phyloP scores from a whole-genome alignment of 306 rosid species.

The Herpetospermum pedunculosum region DNA sequence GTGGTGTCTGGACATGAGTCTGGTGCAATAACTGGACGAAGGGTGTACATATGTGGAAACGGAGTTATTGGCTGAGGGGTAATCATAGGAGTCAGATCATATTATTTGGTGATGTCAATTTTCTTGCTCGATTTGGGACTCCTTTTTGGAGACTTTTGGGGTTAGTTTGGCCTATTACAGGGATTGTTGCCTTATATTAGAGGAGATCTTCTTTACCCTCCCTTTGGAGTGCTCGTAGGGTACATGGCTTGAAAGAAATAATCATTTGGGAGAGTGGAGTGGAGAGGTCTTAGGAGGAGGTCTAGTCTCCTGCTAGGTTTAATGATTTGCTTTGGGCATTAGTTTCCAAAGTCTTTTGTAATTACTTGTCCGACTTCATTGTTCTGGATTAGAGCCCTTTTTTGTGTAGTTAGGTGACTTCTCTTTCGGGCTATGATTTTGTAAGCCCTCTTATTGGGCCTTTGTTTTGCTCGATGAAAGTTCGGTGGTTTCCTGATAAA shows the following conservation, averaged over 20 bases:
- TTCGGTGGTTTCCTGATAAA: neutral
- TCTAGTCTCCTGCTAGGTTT: neutral
- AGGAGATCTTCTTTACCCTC: neutral
- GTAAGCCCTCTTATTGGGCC: neutral
- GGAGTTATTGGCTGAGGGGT: too few relatives aligned
- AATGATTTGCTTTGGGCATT: neutral
- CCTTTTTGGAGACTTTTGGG: neutral
- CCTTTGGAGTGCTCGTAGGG: neutral
- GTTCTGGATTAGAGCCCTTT: neutral
- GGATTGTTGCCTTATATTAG: neutral
- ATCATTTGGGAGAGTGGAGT: neutral
- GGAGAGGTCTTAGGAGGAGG: neutral
- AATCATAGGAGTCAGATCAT: too few relatives aligned
- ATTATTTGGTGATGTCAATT: too few relatives aligned
- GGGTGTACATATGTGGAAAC: too few relatives aligned
- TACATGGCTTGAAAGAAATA: neutral
- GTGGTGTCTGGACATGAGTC: too few relatives aligned
- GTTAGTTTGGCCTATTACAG: neutral
- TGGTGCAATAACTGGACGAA: too few relatives aligned
- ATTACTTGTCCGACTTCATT: neutral
- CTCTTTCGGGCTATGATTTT: neutral
- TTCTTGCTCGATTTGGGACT: neutral
- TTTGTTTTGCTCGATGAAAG: neutral
- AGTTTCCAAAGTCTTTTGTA: neutral
- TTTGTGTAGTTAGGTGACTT: neutral